Evolutionary conservation across 768 basidiomycete species (phyloP).

Genomic region (Kwoniella shandongensis): DNA sequence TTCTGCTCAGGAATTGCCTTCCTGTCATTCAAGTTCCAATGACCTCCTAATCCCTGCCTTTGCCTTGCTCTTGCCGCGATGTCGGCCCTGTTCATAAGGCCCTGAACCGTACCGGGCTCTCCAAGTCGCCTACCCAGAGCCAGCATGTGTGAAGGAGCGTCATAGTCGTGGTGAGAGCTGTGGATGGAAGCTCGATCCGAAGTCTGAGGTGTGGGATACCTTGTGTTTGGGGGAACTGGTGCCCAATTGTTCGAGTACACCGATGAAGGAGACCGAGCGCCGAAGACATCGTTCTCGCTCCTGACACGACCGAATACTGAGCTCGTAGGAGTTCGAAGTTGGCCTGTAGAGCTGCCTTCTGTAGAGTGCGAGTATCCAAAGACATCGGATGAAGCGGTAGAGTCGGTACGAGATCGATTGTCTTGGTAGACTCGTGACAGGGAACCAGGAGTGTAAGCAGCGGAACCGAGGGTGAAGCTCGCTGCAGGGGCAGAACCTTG

Average conservation of each 20-base stretch:
- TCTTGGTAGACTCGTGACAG: background rate
- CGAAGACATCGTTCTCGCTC: slow-evolving; percentile 13
- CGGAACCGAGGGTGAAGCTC: slow-evolving; percentile 19
- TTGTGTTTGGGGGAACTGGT: background rate
- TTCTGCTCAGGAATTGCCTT: slow-evolving; percentile 36
- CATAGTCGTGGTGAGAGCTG: background rate
- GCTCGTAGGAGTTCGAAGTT: slow-evolving; percentile 10
- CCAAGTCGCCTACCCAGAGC: slow-evolving; percentile 20
- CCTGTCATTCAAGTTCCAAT: slow-evolving; percentile 19
- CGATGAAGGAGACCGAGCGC: slow-evolving; percentile 8
- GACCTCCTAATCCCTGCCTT: slow-evolving; percentile 29
- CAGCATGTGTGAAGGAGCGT: slow-evolving; percentile 16
- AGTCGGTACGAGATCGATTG: background rate
- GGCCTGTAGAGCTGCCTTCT: slow-evolving; percentile 1
- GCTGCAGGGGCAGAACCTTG: background rate
- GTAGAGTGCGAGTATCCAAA: slow-evolving; percentile 7
- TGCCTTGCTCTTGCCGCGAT: slow-evolving; percentile 14
- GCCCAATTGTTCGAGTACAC: slow-evolving; percentile 3
- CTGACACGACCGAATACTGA: slow-evolving; percentile 7
- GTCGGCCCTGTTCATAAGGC: slow-evolving; percentile 20
- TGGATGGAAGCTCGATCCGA: background rate
- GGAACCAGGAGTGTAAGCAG: slow-evolving; percentile 11
- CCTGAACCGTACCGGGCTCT: slow-evolving; percentile 30
- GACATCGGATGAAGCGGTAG: slow-evolving; percentile 12
- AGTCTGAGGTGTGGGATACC: slow-evolving; percentile 2